Conservation (phyloP, 352 stramenopile species). For the Pythium aquatile region DNA sequence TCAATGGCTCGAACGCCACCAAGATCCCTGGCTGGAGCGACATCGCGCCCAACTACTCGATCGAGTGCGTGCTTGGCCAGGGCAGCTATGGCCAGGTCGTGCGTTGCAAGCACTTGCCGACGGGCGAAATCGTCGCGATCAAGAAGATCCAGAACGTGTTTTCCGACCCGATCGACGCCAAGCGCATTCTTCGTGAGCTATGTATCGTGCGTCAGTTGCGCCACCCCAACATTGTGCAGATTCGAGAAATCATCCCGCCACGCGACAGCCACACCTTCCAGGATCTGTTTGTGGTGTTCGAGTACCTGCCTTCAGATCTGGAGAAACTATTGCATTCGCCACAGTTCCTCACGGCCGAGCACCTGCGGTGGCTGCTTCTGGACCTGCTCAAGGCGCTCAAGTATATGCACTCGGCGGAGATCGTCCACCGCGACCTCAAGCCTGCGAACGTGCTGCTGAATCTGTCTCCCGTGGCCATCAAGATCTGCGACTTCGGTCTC, state of each 20-base stretch:
- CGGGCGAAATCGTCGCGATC: conserved; percentile 86
- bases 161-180: conserved; percentile 84
- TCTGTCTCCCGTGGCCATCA: conserved; percentile 81
- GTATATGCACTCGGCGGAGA: conserved; percentile 89
- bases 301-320: conserved; percentile 82
- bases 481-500: conserved; percentile 86
- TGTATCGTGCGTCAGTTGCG: conserved; percentile 82
- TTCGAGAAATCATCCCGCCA: conserved; percentile 84
- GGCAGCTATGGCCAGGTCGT: conserved; percentile 87
- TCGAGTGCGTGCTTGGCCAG: conserved; percentile 82
- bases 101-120: conserved; percentile 84
- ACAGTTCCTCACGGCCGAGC: conserved; percentile 82
- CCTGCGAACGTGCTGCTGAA: conserved; percentile 88
- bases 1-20: conserved; percentile 54
- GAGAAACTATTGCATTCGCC: conserved; percentile 85
- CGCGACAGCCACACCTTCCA: conserved; percentile 71
- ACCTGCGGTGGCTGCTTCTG: conserved; percentile 81
- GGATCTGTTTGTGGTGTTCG: conserved; percentile 85
- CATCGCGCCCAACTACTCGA: conserved; percentile 80
- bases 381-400: conserved; percentile 87
- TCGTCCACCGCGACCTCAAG: conserved; percentile 89
- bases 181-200: conserved; percentile 82
- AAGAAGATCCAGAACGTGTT: conserved; percentile 91
- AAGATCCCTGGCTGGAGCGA: conserved; percentile 82
- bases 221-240: conserved; percentile 87